Percentiles rank a stretch among this genome's conserved stretches.
These are phyloP conservation scores for Globisporangium splendens DNA, from an alignment of 352 stramenopile species.

Conservation along the genomic window DNA sequence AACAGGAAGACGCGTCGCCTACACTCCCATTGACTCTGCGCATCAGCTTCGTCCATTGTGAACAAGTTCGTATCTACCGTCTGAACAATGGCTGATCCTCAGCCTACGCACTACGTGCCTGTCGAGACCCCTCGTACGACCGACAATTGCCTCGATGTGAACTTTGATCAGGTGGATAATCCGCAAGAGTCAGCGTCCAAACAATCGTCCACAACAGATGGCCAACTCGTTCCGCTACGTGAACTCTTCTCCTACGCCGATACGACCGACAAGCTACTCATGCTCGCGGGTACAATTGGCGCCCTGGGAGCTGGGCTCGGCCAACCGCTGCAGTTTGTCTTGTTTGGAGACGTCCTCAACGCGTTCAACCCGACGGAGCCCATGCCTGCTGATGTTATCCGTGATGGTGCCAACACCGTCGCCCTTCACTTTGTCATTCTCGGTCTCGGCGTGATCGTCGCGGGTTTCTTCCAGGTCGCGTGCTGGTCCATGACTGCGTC, in stretches of 20 bases:
- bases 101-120: no score
- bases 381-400: no score
- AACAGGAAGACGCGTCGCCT: no score
- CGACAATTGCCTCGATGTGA: no score
- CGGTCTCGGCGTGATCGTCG: constrained; percentile 21
- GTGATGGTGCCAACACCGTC: constrained; percentile 27
- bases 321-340: constrained; percentile 65
- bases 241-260: constrained; percentile 39
- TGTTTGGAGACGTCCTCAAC: constrained; percentile 72
- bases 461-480: constrained; percentile 36
- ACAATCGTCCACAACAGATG: no score
- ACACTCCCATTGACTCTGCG: no score
- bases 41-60: no score
- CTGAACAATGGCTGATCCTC: no score
- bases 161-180: no score
- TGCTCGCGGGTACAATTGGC: constrained; percentile 41
- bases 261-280: constrained; percentile 45
- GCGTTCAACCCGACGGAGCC: constrained; percentile 52
- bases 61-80: no score
- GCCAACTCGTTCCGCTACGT: constrained; percentile 2
- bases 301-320: constrained; percentile 38
- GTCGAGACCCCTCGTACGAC: no score
- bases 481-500: constrained; percentile 62
- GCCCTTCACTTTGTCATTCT: constrained; percentile 30
- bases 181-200: no score